Evolutionary conservation across 2,329 filamentous ascomycete species (phyloP), one percentile per base, ranked within the genome.

Genomic region (Cercospora janseana): DNA sequence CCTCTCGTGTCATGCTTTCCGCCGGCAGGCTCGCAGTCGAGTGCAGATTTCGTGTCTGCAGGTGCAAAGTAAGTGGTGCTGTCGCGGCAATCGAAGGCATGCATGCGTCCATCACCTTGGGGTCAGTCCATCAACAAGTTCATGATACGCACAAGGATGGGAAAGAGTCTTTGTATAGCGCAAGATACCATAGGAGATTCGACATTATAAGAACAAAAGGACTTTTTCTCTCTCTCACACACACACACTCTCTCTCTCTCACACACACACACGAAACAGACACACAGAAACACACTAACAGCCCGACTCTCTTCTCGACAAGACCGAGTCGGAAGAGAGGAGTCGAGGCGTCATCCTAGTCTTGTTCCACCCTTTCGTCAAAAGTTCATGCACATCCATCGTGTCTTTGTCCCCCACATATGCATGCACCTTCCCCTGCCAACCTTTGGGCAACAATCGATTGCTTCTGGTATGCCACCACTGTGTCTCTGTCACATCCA

Each of bases 331-430:
- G n/a, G n/a, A n/a, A n/a, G n/a, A n/a, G n/a, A n/a, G n/a, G n/a
- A n/a, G n/a, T n/a, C n/a, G n/a, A n/a, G 21, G 34, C 34, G 24
- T 38, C 18, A 23, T 21, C 31, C 44, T 16, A 26, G 21, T 20
- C 31, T 38, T 21, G 24, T 46, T 46, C 31, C 31, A 37, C 43
- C 27, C 34, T n/a, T 32, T 46, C 44, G 38, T 46, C 44, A 46
- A n/a, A n/a, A 46, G 31, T 46, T 38, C 44, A 46, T 46, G 31
- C 32, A 32, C 44, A 26, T 26, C 31, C 32, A n/a, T 37, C 3
- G 16, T n/a, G 16, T 9, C 34, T 23, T 38, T 38, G 21, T 10
- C 7, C 18, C 18, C 31, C 28, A 34, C 44, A 38, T 46, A 46
- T 46, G 44, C 44, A 46, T 46, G 23, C 23, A 24, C n/a, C 12